Conservation (phyloP, 305 asterid species). For the Fraxinus paxiana region DNA sequence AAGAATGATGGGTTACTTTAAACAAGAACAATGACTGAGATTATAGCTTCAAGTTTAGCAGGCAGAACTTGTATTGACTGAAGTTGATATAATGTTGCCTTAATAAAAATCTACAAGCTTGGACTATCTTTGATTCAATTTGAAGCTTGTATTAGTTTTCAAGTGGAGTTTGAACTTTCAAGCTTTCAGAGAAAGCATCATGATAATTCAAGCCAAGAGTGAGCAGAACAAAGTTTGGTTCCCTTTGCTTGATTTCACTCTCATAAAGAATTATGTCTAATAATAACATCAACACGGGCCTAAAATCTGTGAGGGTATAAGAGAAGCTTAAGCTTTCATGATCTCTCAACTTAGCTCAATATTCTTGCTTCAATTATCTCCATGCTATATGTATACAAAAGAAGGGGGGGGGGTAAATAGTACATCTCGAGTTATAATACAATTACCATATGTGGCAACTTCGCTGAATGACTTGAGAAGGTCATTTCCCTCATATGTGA, state of each 20-base stretch:
- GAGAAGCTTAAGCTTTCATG: slow-evolving; percentile 2
- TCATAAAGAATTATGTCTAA: not conserved
- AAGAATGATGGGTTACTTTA: not conserved
- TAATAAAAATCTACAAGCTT: not conserved
- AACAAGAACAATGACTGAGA: not conserved
- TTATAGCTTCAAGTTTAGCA: not conserved
- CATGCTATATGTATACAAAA: slow-evolving; percentile 6
- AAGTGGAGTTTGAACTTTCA: not conserved
- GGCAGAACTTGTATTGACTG: not conserved
- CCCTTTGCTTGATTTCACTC: not conserved
- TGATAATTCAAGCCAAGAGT: not conserved
- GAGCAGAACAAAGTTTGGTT: not conserved
- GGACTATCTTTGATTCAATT: not conserved
- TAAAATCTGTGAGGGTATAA: not conserved
- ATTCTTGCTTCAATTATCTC: not conserved
- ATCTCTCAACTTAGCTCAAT: not conserved
- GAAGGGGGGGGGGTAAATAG: not conserved
- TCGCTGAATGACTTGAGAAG: slow-evolving; percentile 55
- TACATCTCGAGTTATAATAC: slow-evolving; percentile 2
- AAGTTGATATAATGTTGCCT: not conserved
- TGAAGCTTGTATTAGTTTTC: not conserved
- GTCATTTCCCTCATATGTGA: slow-evolving; percentile 73
- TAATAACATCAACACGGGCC: not conserved
- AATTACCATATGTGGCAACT: slow-evolving; percentile 48
- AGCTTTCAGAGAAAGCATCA: not conserved